Percentiles rank a stretch among this genome's conserved stretches.
These are phyloP conservation scores for Bassia scoparia DNA, from an alignment of 148 eudicot genomes.

Conservation along the genomic window DNA sequence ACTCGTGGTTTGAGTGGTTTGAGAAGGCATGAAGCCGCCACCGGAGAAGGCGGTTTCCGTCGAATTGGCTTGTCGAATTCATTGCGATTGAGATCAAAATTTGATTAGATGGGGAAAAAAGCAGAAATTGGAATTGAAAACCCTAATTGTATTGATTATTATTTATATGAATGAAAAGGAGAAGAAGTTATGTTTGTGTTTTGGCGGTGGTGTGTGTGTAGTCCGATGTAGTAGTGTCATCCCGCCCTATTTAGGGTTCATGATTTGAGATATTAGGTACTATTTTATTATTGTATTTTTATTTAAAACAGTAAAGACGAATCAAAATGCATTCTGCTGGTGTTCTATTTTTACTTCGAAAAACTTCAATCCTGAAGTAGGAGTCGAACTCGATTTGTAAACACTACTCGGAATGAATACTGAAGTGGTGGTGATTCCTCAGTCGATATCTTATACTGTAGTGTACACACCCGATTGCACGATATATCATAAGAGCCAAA, in stretches of 20 bases:
- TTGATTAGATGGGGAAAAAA: background rate
- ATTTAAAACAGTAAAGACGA: too few relatives aligned
- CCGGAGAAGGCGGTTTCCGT: conserved; percentile 65
- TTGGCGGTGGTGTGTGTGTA: background rate
- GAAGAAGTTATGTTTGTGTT: background rate
- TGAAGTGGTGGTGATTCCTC: too few relatives aligned
- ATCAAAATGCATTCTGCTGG: too few relatives aligned
- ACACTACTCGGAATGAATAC: too few relatives aligned
- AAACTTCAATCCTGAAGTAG: too few relatives aligned
- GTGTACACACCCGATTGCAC: too few relatives aligned
- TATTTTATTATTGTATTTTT: too few relatives aligned
- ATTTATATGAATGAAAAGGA: background rate
- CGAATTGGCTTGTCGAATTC: conserved; percentile 47
- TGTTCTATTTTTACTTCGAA: too few relatives aligned
- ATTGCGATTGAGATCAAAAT: background rate
- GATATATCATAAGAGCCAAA: too few relatives aligned
- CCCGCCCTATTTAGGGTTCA: conserved; percentile 3
- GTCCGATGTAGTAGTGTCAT: background rate
- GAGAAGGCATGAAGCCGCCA: conserved; percentile 84
- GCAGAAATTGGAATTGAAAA: background rate
- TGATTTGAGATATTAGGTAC: too few relatives aligned
- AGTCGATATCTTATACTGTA: too few relatives aligned
- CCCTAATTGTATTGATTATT: conserved; percentile 26
- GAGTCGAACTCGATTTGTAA: too few relatives aligned
- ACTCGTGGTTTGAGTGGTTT: conserved; percentile 65